Percentiles rank a stretch among this genome's conserved stretches.
Conservation (phyloP, 169 alveolate species). For the Plasmodium cynomolgi region DNA sequence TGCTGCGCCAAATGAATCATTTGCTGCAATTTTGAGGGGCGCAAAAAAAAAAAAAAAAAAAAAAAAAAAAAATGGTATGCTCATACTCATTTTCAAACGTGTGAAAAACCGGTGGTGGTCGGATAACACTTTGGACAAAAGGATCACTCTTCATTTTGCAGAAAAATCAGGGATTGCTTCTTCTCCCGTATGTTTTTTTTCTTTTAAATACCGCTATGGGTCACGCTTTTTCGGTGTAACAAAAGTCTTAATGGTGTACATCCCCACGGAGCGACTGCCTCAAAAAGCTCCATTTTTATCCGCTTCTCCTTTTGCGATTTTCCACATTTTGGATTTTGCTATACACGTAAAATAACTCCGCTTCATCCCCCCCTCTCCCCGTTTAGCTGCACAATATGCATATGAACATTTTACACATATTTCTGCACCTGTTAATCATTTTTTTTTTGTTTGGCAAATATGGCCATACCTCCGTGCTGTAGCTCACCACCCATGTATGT, state of each 20-base stretch:
- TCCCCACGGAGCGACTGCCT: background rate
- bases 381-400: background rate
- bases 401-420: background rate
- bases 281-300: background rate
- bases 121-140: background rate
- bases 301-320: background rate
- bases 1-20: background rate
- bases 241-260: background rate
- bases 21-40: background rate
- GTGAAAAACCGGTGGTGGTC: background rate
- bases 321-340: background rate
- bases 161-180: background rate
- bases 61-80: background rate
- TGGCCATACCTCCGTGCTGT: background rate
- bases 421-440: background rate
- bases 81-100: background rate
- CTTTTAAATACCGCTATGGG: background rate
- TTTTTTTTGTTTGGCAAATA: background rate
- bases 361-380: background rate
- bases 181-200: background rate
- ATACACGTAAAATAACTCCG: background rate
- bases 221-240: background rate
- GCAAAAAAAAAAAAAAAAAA: background rate
- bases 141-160: background rate
- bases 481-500: background rate